Base-by-base conservation (phyloP, 2,329 filamentous ascomycete genomes). In the Trichoderma citrinoviride region DNA sequence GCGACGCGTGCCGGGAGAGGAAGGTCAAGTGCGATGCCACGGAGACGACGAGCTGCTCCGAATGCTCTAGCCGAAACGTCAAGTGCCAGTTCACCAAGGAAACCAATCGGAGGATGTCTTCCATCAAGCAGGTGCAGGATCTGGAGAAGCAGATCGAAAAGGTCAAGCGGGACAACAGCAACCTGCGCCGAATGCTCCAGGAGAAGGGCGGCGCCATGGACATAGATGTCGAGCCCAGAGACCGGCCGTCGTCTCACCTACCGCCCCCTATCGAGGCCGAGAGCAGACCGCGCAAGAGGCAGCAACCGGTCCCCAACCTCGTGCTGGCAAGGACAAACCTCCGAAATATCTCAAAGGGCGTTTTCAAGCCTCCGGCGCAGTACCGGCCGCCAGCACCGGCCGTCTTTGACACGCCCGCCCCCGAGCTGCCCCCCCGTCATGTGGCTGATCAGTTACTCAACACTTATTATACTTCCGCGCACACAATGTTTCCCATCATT, bases 81-180 rank as follows among this genome's bases (percentile, higher is more conserved):
- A 96, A 96, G 77, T 99, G 95, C 75, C 94, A 98, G 74, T 99
- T 99, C 75, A 99, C 95, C 56, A 99, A 99, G 79, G 95, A 99
- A 78, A 99, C 95, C 14, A 99, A 99, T 76, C 86, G 95, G 66
- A 88, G 95, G 67, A 99, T 99, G 95, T 98, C 95, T 19, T 98
- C 94, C 1, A 98, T 98, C 79, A 99, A 98, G 85, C 95, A 97
- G 81, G 91, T 98, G 14, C 95, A 98, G 78, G 95, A 99, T 75
- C 83, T 99, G 27, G 94, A 98, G 78, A 95, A 92, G 77, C 93
- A 97, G 77, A 86, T 97, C 72, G 86, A 90, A 53, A 85, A 89
- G 60, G 84, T 95, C 46, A 91, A 89, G 74, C 87, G 92, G 65
- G 91, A 97, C 75, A 93, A 97, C 72, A 84, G 82, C 64, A 89